Percentiles rank a stretch among this genome's conserved stretches.
Evolutionary conservation across 371 early-diverging fungal genomes (phyloP).

Genomic region (Lichtheimia ornata): DNA sequence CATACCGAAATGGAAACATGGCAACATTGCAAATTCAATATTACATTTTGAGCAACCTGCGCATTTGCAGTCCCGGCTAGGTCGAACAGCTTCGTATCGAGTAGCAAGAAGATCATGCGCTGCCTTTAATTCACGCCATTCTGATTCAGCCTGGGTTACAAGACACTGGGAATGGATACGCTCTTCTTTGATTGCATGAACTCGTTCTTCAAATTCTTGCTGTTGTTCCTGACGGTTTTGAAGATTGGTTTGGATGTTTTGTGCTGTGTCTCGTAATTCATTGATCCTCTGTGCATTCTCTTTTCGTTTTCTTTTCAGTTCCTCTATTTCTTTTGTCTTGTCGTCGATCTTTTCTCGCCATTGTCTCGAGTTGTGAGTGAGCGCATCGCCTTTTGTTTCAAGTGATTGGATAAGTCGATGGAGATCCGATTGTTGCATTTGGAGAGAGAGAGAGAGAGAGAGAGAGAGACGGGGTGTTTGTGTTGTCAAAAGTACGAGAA

Average conservation of each 20-base stretch:
- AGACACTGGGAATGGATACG: not conserved
- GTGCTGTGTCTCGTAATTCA: not conserved
- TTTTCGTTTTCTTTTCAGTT: not conserved
- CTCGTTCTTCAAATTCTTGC: not conserved
- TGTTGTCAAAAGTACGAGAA: too few species aligned
- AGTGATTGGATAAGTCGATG: not conserved
- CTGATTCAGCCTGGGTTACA: not conserved
- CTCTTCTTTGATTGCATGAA: not conserved
- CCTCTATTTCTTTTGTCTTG: not conserved
- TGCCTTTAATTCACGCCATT: not conserved
- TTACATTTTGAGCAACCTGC: constrained; percentile 27
- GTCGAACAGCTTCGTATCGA: not conserved
- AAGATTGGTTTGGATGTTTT: not conserved
- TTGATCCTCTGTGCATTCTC: not conserved
- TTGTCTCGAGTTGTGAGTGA: not conserved
- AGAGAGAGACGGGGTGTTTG: not conserved
- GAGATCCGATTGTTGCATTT: not conserved
- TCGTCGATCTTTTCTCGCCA: not conserved
- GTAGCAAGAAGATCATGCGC: not conserved
- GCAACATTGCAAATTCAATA: constrained; percentile 33
- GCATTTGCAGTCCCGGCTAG: constrained; percentile 24
- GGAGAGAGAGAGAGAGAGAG: not conserved
- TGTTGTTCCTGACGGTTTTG: not conserved
- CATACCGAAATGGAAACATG: constrained; percentile 44
- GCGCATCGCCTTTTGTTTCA: not conserved